Base-by-base conservation (phyloP, 768 basidiomycete species). In the Russula emetica region DNA sequence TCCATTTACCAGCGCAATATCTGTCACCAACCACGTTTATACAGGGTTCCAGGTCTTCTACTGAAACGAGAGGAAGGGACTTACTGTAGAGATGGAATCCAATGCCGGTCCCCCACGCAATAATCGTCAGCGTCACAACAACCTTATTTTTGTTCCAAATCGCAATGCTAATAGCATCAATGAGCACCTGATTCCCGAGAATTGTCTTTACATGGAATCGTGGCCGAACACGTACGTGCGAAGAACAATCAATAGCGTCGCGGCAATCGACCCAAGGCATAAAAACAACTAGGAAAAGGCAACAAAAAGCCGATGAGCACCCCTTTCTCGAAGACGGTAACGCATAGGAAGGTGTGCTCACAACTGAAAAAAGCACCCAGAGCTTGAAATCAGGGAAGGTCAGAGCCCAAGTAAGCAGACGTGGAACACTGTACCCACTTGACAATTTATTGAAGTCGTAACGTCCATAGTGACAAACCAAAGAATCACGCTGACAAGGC, bases 201-300 rank as follows among this genome's bases (percentile, higher is more conserved):
- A 20, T 30, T 16, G 24, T 26, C 50, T 6, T 26, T 8, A 13
- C 2, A 7, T 28, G 28, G 26, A 11, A 30, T 13, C 3, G 8
- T 50, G 18, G 24, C 16, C 5, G 18, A 30, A 30, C 18, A 42
- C 59, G 20, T 52, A 60, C 58, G 38, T 60, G 58, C 58, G 58
- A n/a, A 60, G 49, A 26, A 51, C 58, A 16, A 60, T 40, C 49
- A 60, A 32, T 4, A 60, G 24, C 11, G 50, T n/a, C 18, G 58
- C 36, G 0, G 24, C 22, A 9, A 13, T 45, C n/a, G 47, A 7
- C 18, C 1, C 53, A 1, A 34, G 1, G 11, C 47, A 55, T 18
- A 20, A 13, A 26, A 55, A 61, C 0, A 44, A 9, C 60, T 54
- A 47, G 14, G 14, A 57, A 22, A 44, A 13, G 36, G 36, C 6